phyloP scores from a whole-genome alignment of 2,329 filamentous ascomycete species.

The Talaromyces sp. region DNA sequence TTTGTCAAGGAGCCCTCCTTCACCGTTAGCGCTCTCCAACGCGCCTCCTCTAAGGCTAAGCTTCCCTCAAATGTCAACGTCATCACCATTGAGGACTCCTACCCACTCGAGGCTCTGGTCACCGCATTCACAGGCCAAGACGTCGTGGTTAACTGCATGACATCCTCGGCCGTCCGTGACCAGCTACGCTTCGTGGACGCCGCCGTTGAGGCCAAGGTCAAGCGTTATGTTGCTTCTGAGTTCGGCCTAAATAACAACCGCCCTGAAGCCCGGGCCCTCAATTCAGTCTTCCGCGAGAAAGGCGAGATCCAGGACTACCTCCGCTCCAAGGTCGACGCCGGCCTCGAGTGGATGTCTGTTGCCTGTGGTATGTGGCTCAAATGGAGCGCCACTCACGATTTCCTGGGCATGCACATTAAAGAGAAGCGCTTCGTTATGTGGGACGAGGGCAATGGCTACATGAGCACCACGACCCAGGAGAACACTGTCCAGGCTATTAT shows the following conservation, averaged over 20 bases:
- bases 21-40: neutral
- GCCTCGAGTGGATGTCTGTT: conserved; percentile 18
- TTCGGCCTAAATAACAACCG: conserved; percentile 16
- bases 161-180: conserved; percentile 14
- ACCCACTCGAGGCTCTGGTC: neutral
- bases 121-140: conserved; percentile 18
- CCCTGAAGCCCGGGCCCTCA: conserved; percentile 5
- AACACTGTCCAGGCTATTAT: conserved; percentile 16
- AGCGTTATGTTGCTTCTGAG: conserved; percentile 15
- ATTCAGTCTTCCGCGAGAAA: conserved; percentile 15
- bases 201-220: conserved; percentile 2
- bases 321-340: conserved; percentile 11
- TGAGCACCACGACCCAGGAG: conserved; percentile 15
- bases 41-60: neutral
- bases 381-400: conserved; percentile 15
- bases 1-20: neutral
- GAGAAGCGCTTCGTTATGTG: conserved; percentile 7
- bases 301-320: conserved; percentile 14
- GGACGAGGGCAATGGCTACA: conserved; percentile 9
- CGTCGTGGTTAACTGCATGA: conserved; percentile 16
- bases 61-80: neutral
- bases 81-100: neutral
- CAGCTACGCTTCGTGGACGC: conserved; percentile 18
- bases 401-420: conserved; percentile 12
- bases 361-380: conserved; percentile 17